Evolutionary conservation across 805 yeast species (phyloP), one percentile per base, ranked within the genome.

Genomic region (Yamadazyma sp.): DNA sequence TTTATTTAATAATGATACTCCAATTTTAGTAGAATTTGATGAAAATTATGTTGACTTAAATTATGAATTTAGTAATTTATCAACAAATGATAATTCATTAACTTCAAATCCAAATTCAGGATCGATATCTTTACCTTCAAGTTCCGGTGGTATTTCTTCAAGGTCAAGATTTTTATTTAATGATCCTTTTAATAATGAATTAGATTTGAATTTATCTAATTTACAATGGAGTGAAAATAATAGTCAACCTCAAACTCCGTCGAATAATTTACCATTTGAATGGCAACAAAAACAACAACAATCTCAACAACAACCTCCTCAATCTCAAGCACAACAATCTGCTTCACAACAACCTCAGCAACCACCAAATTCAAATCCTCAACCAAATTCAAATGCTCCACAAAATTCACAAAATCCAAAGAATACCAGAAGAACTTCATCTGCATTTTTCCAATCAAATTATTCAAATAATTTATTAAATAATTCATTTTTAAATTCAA

Each of bases 121-220:
- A 21, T 10, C 18, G 7, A 6, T 10, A 6, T 30, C 33, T n/a
- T 19, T 17, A 30, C 16, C 47, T 29, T 22, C 38, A 35, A 14
- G 44, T 38, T n/a, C 47, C 2, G 14, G 32, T 26, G 9, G 39
- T 15, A 21, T 49, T 52, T 21, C 56, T 55, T 40, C 66, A 57
- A 62, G 85, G 45, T 78, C 85, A n/a, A 68, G 86, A 46, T 80
- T 82, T 49, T 65, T 82, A 24, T 82, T 82, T 52, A 73, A 80
- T 45, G 87, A 81, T 51, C 86, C 86, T 7, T 66, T 66, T 38
- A 36, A 49, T 26, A 31, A 39, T 12, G 43, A 39, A 16, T 33
- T 33, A 23, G 39, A 35, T 14, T 73, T 73, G 5, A 69, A 71
- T 44, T 60, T 25, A 8, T 14, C 29, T 7, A 29, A 17, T 9